These are phyloP conservation scores for Cytidiella melzeri DNA, from an alignment of 768 basidiomycete species.

Conservation along the genomic window DNA sequence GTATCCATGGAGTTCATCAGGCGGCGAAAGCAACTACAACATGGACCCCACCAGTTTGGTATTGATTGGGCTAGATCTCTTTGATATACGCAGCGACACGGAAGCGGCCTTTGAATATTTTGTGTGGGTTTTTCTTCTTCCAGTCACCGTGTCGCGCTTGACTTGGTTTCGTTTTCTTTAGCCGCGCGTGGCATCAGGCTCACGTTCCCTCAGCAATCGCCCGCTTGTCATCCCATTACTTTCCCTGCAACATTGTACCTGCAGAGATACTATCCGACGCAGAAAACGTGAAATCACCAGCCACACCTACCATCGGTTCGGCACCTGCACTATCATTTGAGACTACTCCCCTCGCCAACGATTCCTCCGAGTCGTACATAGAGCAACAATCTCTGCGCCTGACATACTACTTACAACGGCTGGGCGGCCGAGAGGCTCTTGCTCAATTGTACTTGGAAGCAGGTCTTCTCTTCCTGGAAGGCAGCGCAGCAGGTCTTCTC, in stretches of 20 bases:
- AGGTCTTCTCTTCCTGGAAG: conserved; percentile 77
- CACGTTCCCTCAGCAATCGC: conserved; percentile 72
- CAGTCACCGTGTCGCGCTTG: neutral
- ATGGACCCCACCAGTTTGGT: conserved; percentile 84
- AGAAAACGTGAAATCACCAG: neutral
- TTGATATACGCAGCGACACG: conserved; percentile 68
- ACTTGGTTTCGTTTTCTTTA: conserved; percentile 23
- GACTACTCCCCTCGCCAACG: conserved; percentile 28
- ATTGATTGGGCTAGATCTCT: conserved; percentile 61
- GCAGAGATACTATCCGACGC: neutral
- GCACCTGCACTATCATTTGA: conserved; percentile 18
- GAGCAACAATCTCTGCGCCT: conserved; percentile 8
- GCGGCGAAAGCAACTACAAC: conserved; percentile 59
- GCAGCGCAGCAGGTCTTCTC: conserved; percentile 64
- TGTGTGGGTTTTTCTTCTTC: conserved; percentile 41
- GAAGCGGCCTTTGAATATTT: conserved; percentile 81
- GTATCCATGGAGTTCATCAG: conserved; percentile 45
- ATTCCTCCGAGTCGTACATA: conserved; percentile 29
- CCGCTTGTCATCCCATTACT: conserved; percentile 68
- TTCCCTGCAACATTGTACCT: conserved; percentile 44
- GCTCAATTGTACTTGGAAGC: conserved; percentile 76
- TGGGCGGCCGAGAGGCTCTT: conserved; percentile 62
- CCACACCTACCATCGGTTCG: conserved; percentile 11
- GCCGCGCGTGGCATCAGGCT: conserved; percentile 79
- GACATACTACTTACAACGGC: conserved; percentile 55